A percentile compares a stretch with the other conserved stretches of the same genome.
phyloP scores from a whole-genome alignment of 1,139 yeast genomes.

The Yarrowia galli region DNA sequence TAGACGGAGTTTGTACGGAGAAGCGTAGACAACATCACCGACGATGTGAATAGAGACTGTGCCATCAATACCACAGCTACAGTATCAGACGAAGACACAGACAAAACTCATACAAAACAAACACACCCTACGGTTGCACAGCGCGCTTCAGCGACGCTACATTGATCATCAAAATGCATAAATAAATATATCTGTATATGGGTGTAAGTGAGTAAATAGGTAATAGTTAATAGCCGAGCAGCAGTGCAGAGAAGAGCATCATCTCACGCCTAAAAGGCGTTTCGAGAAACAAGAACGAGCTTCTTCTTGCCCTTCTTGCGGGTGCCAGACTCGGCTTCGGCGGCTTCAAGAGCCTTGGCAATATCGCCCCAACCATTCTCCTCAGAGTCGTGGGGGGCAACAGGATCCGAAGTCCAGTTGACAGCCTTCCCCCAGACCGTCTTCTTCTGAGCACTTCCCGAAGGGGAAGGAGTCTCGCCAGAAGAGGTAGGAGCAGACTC shows the following conservation, averaged over 20 bases:
- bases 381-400: constrained; percentile 40
- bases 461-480: constrained; percentile 33
- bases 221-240: not conserved
- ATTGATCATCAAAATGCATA: constrained; percentile 21
- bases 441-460: constrained; percentile 45
- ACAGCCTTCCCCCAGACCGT: constrained; percentile 58
- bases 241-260: not conserved
- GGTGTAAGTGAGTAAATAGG: constrained; percentile 30
- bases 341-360: constrained; percentile 41
- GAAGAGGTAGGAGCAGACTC: constrained; percentile 16
- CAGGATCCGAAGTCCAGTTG: constrained; percentile 44
- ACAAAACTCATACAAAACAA: no score
- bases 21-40: no score
- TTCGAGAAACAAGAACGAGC: constrained; percentile 48
- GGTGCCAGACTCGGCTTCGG: constrained; percentile 45
- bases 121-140: not conserved
- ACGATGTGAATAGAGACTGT: no score
- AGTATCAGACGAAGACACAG: no score
- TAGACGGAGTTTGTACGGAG: no score
- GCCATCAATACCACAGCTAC: no score
- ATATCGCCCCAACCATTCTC: constrained; percentile 42
- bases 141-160: not conserved
- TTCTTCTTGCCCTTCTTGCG: constrained; percentile 54
- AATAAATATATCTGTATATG: constrained; percentile 36
- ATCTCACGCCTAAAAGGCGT: constrained; percentile 18